Evolutionary conservation across 768 basidiomycete genomes (phyloP).

Genomic region (Scleroderma citrinum): DNA sequence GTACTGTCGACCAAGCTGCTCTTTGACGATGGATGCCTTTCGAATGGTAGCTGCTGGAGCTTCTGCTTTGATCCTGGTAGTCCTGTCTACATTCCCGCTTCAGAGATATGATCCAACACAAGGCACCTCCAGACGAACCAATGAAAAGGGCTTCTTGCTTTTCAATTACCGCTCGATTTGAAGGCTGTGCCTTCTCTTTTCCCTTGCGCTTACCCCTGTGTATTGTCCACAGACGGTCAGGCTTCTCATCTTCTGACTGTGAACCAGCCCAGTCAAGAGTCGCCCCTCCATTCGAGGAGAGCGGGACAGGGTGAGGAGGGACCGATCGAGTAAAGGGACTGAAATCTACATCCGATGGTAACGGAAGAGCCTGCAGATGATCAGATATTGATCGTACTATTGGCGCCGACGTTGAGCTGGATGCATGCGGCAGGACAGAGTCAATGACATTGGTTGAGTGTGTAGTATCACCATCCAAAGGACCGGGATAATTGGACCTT

Average conservation of each 20-base stretch:
- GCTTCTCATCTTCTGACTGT: constrained; percentile 46
- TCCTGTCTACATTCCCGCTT: constrained; percentile 40
- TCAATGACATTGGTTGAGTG: constrained; percentile 22
- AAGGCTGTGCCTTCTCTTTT: constrained; percentile 40
- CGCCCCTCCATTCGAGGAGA: constrained; percentile 60
- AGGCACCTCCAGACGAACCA: constrained; percentile 35
- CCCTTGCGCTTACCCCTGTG: constrained; percentile 48
- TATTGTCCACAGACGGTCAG: constrained; percentile 61
- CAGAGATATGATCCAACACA: neutral
- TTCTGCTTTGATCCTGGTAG: constrained; percentile 45
- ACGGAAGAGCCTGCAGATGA: constrained; percentile 13
- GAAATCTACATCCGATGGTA: constrained; percentile 55
- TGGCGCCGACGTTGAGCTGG: constrained; percentile 23
- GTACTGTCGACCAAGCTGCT: constrained; percentile 66
- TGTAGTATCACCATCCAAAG: constrained; percentile 15
- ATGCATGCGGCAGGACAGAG: constrained; percentile 25
- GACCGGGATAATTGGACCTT: constrained; percentile 20
- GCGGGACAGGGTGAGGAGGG: constrained; percentile 58
- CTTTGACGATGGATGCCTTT: constrained; percentile 57
- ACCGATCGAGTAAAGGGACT: constrained; percentile 52
- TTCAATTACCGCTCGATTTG: constrained; percentile 42
- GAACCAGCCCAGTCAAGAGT: constrained; percentile 73
- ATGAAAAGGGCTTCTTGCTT: constrained; percentile 55
- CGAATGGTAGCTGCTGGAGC: constrained; percentile 49
- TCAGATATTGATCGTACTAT: constrained; percentile 15